Conservation (phyloP, 192 early-diverging fungal genomes). For the Lobulomyces angularis region DNA sequence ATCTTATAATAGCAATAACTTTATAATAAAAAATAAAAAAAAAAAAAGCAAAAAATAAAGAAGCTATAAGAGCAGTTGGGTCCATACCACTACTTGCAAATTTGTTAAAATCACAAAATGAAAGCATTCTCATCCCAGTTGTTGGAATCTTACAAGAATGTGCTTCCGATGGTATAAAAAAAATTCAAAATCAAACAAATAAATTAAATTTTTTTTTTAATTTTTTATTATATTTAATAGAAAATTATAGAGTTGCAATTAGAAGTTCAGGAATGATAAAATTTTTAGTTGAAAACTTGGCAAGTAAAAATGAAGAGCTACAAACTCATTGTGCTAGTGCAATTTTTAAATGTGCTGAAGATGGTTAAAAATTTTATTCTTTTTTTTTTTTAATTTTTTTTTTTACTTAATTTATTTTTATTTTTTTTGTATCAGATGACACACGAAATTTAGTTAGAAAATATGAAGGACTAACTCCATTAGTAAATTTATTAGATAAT, state of each 20-base stretch:
- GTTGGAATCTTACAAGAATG: constrained; percentile 53
- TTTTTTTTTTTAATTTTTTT: constrained; percentile 15
- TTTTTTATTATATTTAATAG: constrained; percentile 7
- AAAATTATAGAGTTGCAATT: constrained; percentile 44
- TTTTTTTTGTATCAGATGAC: constrained; percentile 25
- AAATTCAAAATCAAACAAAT: too few species aligned
- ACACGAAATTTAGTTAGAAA: constrained; percentile 39
- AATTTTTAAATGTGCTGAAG: constrained; percentile 58
- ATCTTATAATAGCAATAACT: constrained; percentile 1
- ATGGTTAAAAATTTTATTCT: too few species aligned
- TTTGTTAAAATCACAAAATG: constrained; percentile 40
- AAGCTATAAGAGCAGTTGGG: constrained; percentile 45
- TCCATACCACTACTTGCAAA: constrained; percentile 47
- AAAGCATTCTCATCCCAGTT: constrained; percentile 46
- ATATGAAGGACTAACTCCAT: constrained; percentile 34
- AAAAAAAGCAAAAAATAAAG: constrained; percentile 38
- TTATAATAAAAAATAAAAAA: background rate
- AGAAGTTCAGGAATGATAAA: constrained; percentile 44
- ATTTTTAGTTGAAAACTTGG: constrained; percentile 49
- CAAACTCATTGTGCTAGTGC: constrained; percentile 51
- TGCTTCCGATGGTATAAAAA: constrained; percentile 44
- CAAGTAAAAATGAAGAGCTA: constrained; percentile 44
- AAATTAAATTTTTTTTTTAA: background rate
- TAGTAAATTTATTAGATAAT: constrained; percentile 48
- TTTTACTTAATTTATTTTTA: constrained; percentile 5